Percentiles rank a stretch among this genome's conserved stretches.
phyloP scores from a whole-genome alignment of 2,329 filamentous ascomycete species.

The Chaetothyriales sp. region DNA sequence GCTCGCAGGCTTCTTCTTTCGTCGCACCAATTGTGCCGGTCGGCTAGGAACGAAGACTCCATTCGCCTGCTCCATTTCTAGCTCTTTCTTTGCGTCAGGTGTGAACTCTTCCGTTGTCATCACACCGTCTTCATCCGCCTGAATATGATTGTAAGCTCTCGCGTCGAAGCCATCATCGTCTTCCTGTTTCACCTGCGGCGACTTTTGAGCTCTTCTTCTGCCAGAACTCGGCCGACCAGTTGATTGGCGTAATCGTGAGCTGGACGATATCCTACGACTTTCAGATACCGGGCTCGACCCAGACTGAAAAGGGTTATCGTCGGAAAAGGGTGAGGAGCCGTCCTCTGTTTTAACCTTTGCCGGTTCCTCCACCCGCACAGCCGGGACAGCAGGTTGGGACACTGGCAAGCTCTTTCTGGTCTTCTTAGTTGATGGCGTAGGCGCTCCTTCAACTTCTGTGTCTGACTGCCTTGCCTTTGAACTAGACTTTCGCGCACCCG shows the following conservation, averaged over 20 bases:
- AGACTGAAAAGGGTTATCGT: constrained; percentile 87
- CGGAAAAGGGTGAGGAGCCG: constrained; percentile 55
- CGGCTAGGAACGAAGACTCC: constrained; percentile 14
- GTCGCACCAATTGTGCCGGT: constrained; percentile 23
- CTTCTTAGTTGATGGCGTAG: constrained; percentile 34
- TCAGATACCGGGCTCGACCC: constrained; percentile 53
- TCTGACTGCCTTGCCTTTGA: constrained; percentile 39
- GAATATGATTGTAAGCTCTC: constrained; percentile 37
- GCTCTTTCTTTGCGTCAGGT: constrained; percentile 69
- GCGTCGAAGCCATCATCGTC: constrained; percentile 37
- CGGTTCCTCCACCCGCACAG: constrained; percentile 24
- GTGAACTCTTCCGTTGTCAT: constrained; percentile 85
- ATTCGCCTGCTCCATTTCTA: constrained; percentile 44
- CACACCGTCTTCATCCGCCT: constrained; percentile 27
- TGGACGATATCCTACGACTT: constrained; percentile 35
- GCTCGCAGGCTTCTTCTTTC: constrained; percentile 32
- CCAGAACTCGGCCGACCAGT: constrained; percentile 13
- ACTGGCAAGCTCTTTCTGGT: constrained; percentile 34
- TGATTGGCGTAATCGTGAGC: constrained; percentile 28
- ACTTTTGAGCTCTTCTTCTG: constrained; percentile 35
- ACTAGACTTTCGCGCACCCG: constrained; percentile 35
- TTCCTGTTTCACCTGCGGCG: constrained; percentile 35
- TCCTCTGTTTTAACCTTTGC: constrained; percentile 30
- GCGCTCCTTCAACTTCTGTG: constrained; percentile 34
- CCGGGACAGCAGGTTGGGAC: constrained; percentile 17